phyloP scores from a whole-genome alignment of 208 protist genomes.

The Porcisia deanei region DNA sequence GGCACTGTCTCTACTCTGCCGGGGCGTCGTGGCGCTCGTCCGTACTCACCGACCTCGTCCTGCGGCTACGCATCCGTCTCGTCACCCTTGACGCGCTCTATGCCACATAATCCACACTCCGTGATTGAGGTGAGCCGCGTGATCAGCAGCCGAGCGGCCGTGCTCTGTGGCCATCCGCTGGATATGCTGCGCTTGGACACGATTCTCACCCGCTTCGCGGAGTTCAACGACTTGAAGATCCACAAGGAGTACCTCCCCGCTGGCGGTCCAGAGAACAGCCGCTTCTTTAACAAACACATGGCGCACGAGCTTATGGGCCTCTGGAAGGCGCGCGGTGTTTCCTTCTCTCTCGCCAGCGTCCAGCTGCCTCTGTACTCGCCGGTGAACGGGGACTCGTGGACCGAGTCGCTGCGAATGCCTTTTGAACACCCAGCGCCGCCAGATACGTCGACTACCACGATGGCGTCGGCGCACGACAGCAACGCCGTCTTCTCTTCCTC shows the following conservation, averaged over 20 bases:
- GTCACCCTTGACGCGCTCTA: not conserved
- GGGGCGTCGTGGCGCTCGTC: not conserved
- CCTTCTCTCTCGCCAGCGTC: constrained; percentile 45
- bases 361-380: constrained; percentile 69
- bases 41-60: constrained; percentile 5
- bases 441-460: constrained; percentile 2
- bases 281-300: constrained; percentile 61
- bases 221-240: constrained; percentile 65
- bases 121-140: constrained; percentile 69
- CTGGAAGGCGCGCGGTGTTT: constrained; percentile 50
- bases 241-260: constrained; percentile 72
- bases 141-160: constrained; percentile 60
- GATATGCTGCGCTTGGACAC: constrained; percentile 67
- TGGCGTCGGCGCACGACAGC: not conserved
- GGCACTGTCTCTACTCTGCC: not conserved
- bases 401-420: not conserved
- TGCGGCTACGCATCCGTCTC: not conserved
- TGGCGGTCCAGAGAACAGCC: constrained; percentile 60
- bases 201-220: constrained; percentile 59
- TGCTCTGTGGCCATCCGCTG: constrained; percentile 78
- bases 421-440: not conserved
- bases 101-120: constrained; percentile 40
- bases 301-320: constrained; percentile 53
- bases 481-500: constrained; percentile 5
- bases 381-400: constrained; percentile 63